phyloP scores from a whole-genome alignment of 441 rosid species.

The Hura crepitans region DNA sequence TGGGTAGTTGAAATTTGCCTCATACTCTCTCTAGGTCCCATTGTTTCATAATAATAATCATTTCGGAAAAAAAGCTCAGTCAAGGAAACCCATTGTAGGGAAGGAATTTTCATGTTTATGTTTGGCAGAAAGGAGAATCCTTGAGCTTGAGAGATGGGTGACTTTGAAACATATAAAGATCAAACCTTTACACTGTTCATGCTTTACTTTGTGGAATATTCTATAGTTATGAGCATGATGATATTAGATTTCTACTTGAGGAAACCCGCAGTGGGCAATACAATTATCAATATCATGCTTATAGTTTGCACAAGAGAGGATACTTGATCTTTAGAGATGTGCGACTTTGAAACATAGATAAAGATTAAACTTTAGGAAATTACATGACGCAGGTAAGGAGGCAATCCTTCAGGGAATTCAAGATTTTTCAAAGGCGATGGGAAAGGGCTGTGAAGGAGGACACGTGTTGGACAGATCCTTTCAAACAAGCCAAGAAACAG shows the following conservation, averaged over 20 bases:
- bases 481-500: constrained; percentile 18
- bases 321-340: neutral
- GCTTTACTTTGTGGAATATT: neutral
- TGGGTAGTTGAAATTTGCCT: too few relatives aligned
- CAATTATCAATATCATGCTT: too few relatives aligned
- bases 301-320: neutral
- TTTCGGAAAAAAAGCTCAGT: too few relatives aligned
- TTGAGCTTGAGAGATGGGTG: too few relatives aligned
- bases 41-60: too few relatives aligned
- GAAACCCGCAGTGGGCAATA: too few relatives aligned
- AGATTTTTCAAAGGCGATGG: constrained; percentile 50
- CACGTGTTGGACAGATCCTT: constrained; percentile 57
- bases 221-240: neutral
- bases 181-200: neutral
- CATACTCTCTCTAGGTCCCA: too few relatives aligned
- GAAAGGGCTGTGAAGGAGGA: constrained; percentile 40
- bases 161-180: too few relatives aligned
- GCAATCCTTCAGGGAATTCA: constrained; percentile 47
- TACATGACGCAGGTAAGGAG: constrained; percentile 49
- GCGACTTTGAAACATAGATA: neutral
- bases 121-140: neutral
- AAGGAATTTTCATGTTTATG: neutral
- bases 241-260: too few relatives aligned
- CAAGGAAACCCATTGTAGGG: neutral
- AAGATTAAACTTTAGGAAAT: neutral